Evolutionary conservation across 129 eudicot genomes (phyloP), one percentile per base, ranked within the genome.

Genomic region (Saussurea involucrata): DNA sequence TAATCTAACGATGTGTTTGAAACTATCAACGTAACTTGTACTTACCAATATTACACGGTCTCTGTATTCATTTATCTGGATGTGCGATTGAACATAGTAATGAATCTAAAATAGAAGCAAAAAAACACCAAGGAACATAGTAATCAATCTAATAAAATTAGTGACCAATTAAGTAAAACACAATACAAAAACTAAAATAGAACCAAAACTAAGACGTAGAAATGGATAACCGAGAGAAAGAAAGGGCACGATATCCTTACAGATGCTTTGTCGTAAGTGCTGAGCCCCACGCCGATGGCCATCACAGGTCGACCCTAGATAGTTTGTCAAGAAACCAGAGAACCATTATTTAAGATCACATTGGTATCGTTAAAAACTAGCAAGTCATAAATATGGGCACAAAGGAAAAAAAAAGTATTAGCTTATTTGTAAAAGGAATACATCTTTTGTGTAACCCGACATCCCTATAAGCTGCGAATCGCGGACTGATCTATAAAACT

Each of bases 221-320:
- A 29, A 32, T 21, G 20, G 65, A 21, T 22, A 8, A 22, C 21
- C 9, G 21, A 60, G 6, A 7, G 70, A 6, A 24, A 66, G 12
- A 67, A 64, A 33, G 46, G 24, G 58, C 33, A 66, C 18, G n/a
- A 70, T 79, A 33, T 74, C 70, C 99, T 90, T 92, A 95, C 99
- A 82, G 97, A 92, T 71, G 97, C 97, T 88, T 95, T 88, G 86
- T 95, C 99, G 65, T 78, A 95, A 40, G 96, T 89, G 90, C 99
- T 95, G 76, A 89, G 99, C 80, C 99, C 99, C 37, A 88, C 97
- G 2, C 99, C 99, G 76, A 92, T 60, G 77, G 92, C 99, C 80
- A 95, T 71, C 71, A 95, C 96, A 74, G 99, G 99, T 73, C 88
- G 88, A 72, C 99, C 99, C 99, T 95, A 81, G 0, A 80, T 66